Base-by-base conservation (phyloP, 2,329 filamentous ascomycete genomes). In the Xylaria sp. region DNA sequence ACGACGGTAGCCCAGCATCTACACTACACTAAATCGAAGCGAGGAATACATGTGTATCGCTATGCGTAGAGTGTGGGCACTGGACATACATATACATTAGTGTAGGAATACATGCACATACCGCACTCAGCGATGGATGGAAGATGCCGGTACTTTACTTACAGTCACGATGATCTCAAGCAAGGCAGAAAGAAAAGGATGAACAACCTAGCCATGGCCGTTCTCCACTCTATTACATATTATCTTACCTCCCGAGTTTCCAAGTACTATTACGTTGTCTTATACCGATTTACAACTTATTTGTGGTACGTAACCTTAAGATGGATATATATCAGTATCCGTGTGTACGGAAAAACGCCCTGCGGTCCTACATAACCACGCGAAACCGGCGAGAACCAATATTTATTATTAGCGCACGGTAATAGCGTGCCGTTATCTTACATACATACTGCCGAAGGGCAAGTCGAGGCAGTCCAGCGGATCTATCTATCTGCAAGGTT, bases 351-450 rank as follows among this genome's bases (percentile, higher is more conserved):
- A n/a, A 31, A 31, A 31, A 31, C 28, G 28, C 28, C 43, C 49
- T 63, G 49, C 46, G 23, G 57, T 61, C 57, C 57, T 57, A 64
- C 61, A 54, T 54, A 53, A 38, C 57, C 61, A 64, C 61, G 61
- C 57, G 57, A 57, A 61, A 61, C 52, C 57, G 35, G 61, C 60
- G 35, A 31, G 56, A 35, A 28, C 57, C 42, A 56, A 52, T 51
- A 47, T 59, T 59, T 31, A 31, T 31, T 31, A 31, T 31, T 31
- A 31, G 28, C 28, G 28, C 28, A 31, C 28, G 9, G 23, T 50
- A 33, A n/a, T 49, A 25, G n/a, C 8, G 21, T 19, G n/a, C 38
- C 38, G 38, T 4, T 42, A 42, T 25, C 23, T 15, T 47, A 56
- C 33, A 25, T 12, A 60, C 14, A 19, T 38, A 53, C 19, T 31